Evolutionary conservation across 176 grass and related monocot species (phyloP), one percentile per base, ranked within the genome.

Genomic region (Avena eriantha): DNA sequence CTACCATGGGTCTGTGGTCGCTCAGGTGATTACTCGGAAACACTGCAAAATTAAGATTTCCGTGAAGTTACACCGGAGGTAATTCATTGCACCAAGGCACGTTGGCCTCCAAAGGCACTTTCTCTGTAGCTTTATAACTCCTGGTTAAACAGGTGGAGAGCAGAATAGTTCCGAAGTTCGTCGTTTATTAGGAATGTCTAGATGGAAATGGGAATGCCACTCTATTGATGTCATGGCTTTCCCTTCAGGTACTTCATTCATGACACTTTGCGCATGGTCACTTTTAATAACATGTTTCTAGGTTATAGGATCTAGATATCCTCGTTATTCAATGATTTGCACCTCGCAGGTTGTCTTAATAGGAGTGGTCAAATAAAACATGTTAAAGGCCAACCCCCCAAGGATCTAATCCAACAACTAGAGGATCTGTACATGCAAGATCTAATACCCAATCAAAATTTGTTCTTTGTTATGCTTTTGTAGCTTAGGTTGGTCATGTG

Each of bases 191-290:
- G 91, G 68, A 98, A 93, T 77, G 88, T 95, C 85, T 95, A 95
- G 69, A 98, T 87, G 57, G 87, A 93, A 77, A 95, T 94, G 95
- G n/a, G 95, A 98, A 55, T 98, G 95, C 78, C 91, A 98, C 26
- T 98, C 95, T 45, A 67, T 98, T 82, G 95, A 98, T 93, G 91
- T 98, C 82, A 98, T 98, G 95, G 95, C 93, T 10, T 98, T 93
- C 39, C 95, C 95, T 83, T 92, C 95, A 93, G 95, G 93, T 98
- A 94, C 31, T 36, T 29, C 16, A 59, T 54, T 70, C 69, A 9
- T 80, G 21, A 48, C 18, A 84, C 24, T 51, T 11, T 43, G 56
- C 79, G 29, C n/a, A 29, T 34, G 26, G 26, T 3, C 14, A 18
- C 5, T 77, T 63, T 29, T 9, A 76, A 10, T 80, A 55, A 82